phyloP scores from a whole-genome alignment of 2,329 filamentous ascomycete genomes.

The Albophoma yamanashiensis region DNA sequence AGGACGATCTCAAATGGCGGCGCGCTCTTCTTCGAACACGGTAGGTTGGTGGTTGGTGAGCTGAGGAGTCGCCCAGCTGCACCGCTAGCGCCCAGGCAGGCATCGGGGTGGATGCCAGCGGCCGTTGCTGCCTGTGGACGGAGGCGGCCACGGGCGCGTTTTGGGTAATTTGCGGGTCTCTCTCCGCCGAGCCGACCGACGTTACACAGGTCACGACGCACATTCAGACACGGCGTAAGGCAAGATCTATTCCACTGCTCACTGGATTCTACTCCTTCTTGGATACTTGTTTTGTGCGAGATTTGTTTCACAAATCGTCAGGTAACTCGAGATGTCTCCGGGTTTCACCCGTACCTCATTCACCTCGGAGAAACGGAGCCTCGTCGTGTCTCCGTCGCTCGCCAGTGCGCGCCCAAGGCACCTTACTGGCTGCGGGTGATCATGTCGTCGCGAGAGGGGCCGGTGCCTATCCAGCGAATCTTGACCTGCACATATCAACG shows the following conservation, averaged over 20 bases:
- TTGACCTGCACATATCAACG: slow-evolving; percentile 25
- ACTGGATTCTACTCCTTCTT: neutral
- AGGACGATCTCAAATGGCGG: neutral
- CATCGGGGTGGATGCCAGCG: neutral
- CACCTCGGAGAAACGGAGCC: neutral
- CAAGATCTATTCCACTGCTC: neutral
- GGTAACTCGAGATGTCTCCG: neutral
- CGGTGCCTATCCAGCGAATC: slow-evolving; percentile 50
- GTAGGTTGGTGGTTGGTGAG: neutral
- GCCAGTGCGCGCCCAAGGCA: too few species aligned
- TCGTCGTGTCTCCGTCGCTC: neutral
- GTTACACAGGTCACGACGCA: too few species aligned
- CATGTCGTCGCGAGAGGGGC: slow-evolving; percentile 54
- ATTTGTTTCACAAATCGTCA: neutral
- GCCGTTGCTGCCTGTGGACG: neutral
- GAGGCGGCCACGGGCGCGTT: too few species aligned
- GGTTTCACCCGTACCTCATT: neutral
- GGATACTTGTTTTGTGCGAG: neutral
- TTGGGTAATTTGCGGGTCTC: neutral
- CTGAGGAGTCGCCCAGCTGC: neutral
- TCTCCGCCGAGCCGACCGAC: too few species aligned
- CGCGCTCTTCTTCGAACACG: neutral
- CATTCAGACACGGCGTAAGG: neutral
- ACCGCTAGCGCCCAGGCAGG: neutral
- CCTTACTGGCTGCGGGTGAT: slow-evolving; percentile 24